Evolutionary conservation across 2,329 filamentous ascomycete species (phyloP).

Genomic region (Pezicula neosporulosa): DNA sequence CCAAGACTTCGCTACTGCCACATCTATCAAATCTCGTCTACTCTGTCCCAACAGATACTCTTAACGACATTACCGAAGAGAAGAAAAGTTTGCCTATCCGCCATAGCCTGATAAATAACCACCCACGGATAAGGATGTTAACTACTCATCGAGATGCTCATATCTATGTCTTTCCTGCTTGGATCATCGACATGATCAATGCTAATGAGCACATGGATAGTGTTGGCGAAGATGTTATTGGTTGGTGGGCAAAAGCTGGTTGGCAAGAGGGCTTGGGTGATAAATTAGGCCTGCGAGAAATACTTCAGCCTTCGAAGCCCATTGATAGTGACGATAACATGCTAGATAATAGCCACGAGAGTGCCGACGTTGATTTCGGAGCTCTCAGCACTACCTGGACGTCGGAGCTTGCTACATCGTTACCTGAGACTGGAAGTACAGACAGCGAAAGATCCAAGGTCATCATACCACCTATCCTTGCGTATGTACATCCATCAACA

Average conservation of each 20-base stretch:
- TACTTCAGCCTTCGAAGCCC: slow-evolving; percentile 49
- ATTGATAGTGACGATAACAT: slow-evolving; percentile 33
- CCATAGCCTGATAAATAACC: slow-evolving; percentile 69
- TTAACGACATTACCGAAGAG: slow-evolving; percentile 79
- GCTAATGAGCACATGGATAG: slow-evolving; percentile 81
- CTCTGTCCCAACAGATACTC: slow-evolving; percentile 81
- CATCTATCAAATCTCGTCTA: slow-evolving; percentile 77
- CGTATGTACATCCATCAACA: slow-evolving; percentile 70
- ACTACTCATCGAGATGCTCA: slow-evolving; percentile 87
- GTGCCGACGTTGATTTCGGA: slow-evolving; percentile 24
- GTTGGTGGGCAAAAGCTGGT: slow-evolving; percentile 91
- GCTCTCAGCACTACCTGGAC: slow-evolving; percentile 28
- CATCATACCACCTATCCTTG: slow-evolving; percentile 70
- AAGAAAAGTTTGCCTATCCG: slow-evolving; percentile 71
- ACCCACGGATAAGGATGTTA: slow-evolving; percentile 75
- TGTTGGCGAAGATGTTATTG: slow-evolving; percentile 85
- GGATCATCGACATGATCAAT: slow-evolving; percentile 82
- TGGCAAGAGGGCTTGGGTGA: slow-evolving; percentile 82
- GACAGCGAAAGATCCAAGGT: slow-evolving; percentile 28
- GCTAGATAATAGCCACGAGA: slow-evolving; percentile 21
- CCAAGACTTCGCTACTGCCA: slow-evolving; percentile 62
- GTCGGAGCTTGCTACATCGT: slow-evolving; percentile 14
- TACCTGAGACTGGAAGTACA: slow-evolving; percentile 1
- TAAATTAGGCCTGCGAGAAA: slow-evolving; percentile 70
- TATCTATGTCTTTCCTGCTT: slow-evolving; percentile 89